Evolutionary conservation across 768 basidiomycete genomes (phyloP), one percentile per base, ranked within the genome.

Genomic region (Amyloporia xantha): DNA sequence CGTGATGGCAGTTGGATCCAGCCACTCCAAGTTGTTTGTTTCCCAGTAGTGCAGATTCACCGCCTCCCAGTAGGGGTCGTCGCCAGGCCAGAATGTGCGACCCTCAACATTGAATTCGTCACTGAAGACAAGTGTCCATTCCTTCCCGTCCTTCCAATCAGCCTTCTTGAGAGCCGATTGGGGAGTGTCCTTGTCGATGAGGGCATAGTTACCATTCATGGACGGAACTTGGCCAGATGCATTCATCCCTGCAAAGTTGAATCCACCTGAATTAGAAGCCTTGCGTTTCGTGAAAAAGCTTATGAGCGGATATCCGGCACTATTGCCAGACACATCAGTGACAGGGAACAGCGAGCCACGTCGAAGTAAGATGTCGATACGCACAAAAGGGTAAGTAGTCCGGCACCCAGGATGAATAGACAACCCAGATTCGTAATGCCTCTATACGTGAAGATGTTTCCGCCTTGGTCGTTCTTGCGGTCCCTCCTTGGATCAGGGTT

Each of bases 41-140:
- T 59, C 67, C 86, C 86, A 89, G 64, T 94, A 95, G 61, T 92
- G 81, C 24, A 92, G 64, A 61, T 93, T 82, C 6, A 74, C 80
- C 25, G 85, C 92, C 61, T 93, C 89, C 91, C 82, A 85, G 64
- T 69, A 93, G 63, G 73, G 79, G 75, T 75, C 91, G 69, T 82
- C 93, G 64, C 75, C 93, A 66, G 65, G 86, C 75, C 57, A 91
- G 76, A 79, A 86, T 64, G 72, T 84, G 68, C 59, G 81, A 55
- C 71, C 92, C 56, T 72, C 86, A 63, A 58, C 77, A 71, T 79
- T 84, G 75, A 82, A 94, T 66, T 88, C 86, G 63, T 88, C 86
- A 41, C 84, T 88, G 68, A 90, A 96, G 4, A 88, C 83, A 21
- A 97, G 79, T 43, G 82, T 79, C 68, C 59, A 63, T 5, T 51